Evolutionary conservation across 202 grass and related monocot genomes (phyloP), one percentile per base, ranked within the genome.

Genomic region (Schoenoplectus tabernaemontani): DNA sequence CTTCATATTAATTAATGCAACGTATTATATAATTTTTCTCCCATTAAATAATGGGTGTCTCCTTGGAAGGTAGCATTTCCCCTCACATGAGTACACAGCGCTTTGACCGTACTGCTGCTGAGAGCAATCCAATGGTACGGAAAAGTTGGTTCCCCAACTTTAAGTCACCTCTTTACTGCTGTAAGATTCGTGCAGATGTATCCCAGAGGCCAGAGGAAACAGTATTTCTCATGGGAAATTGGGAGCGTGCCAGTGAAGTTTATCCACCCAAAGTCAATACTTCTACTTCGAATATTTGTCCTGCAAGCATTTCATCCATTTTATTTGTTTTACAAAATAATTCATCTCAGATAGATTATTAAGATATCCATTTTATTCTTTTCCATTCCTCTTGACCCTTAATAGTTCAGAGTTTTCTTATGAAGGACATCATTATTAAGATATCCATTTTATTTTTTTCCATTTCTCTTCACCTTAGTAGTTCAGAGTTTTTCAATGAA

Each of bases 1-100:
- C 19, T 19, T 28, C 7, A 46, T 0, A 74, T 54, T 74, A 10
- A 54, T 53, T 51, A 60, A 13, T 44, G 3, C 5, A 16, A 47
- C 4, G 15, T 47, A 30, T 71, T 10, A 37, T 28, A 44, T 47
- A 0, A 38, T 9, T n/a, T 53, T 51, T 54, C 0, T 33, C n/a
- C 17, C 42, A 74, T 74, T 53, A 74, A 54, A 74, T 74, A 74
- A 53, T 54, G 22, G 9, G 11, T 74, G 70, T 74, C 70, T 54
- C 70, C 70, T 74, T 74, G 46, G 46, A 24, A 54, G 44, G 26
- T 34, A 34, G 46, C 70, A 74, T 74, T 74, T 74, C 70, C 70
- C 28, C 43, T 16, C 44, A 32, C 12, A 73, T 16, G 68, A 50
- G 68, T 73, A 30, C 68, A 73, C 4, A 73, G 48, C n/a, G 4